Base-by-base conservation (phyloP, 768 basidiomycete genomes). In the Lentinula sp. region DNA sequence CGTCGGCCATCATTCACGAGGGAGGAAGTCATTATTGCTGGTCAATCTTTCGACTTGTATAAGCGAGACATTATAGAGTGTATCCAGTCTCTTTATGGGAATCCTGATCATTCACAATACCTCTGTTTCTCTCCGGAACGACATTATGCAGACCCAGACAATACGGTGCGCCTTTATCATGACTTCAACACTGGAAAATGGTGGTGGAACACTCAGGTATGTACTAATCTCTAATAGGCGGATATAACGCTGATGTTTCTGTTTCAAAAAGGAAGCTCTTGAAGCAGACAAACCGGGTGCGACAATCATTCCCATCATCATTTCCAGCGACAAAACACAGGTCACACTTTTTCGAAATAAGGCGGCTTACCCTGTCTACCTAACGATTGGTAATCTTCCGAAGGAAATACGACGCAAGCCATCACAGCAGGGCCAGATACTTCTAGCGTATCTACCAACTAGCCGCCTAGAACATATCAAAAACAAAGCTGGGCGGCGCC, bases 161-260 rank as follows among this genome's bases (percentile, higher is more conserved):
- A 67, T 7, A 70, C 48, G 0, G 45, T 62, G 0, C 60, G 71
- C 0, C 16, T 79, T 0, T 80, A 73, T 60, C 68, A 73, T 64
- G 79, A 82, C 49, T 76, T 82, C 73, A 71, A 80, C 46, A 82
- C 79, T 0, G 79, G 76, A 0, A 72, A 74, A 49, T 84, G 82
- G 82, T 82, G 81, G 82, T 82, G 80, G 80, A 51, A 55, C 8
- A 76, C 71, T 1, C 81, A 82, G 70, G 81, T 81, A 62, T 33
- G 73, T 66, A 15, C n/a, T 60, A 33, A 23, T 48, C 6, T 41
- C 39, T 23, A 23, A 23, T 23, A 23, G 15, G 8, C 18, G 35
- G 4, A 42, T 45, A 41, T 23, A 23, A 23, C 23, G 3, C 23
- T 23, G 4, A 12, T 43, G n/a, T 4, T 12, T 58, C 15, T n/a